Base-by-base conservation (phyloP, 345 rosid genomes). In the Streptanthus diversifolius region DNA sequence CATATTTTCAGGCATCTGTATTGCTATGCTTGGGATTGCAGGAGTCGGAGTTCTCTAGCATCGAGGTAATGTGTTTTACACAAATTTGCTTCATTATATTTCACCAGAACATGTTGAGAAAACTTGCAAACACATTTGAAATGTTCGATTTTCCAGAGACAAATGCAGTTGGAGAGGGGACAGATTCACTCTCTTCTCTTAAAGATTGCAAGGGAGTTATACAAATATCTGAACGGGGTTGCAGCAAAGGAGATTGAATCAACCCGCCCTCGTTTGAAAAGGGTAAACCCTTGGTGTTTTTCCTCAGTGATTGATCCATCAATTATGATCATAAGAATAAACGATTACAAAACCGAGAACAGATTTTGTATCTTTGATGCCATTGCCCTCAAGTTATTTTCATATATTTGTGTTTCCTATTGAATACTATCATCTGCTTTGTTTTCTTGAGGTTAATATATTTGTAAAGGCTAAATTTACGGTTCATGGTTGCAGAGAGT, bases 21-120 rank as follows among this genome's bases (percentile, higher is more conserved):
- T 75, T 95, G 69, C 82, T 91, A 61, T 90, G 90, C 83, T 76
- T 88, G 69, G 98, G 98, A 17, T 84, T 95, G 86, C 99, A 88
- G 82, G 82, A 83, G 54, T 84, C 71, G 19, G 85, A 88, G 32
- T 32, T 91, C 66, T 82, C 86, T 41, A 70, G 70, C 78, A 52
- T 88, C 22, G 92, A 86, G 98, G 99, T 95, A 79, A 72, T 75
- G 57, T 77, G 51, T 65, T 77, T 13, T 22, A 40, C 51, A 33
- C 70, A 30, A 52, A 7, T 54, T 30, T 55, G 66, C 54, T 52
- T 61, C 29, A 53, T 9, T 17, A 69, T 33, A 45, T 41, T 52
- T 40, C 68, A 27, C 24, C 43, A 27, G 17, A 57, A 56, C 41
- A 35, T 57, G 41, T 24, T 37, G 14, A 57, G 43, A 10, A 48